These are phyloP conservation scores for Hymenoscyphus linearis DNA, from an alignment of 2,329 filamentous ascomycete genomes.

Conservation along the genomic window DNA sequence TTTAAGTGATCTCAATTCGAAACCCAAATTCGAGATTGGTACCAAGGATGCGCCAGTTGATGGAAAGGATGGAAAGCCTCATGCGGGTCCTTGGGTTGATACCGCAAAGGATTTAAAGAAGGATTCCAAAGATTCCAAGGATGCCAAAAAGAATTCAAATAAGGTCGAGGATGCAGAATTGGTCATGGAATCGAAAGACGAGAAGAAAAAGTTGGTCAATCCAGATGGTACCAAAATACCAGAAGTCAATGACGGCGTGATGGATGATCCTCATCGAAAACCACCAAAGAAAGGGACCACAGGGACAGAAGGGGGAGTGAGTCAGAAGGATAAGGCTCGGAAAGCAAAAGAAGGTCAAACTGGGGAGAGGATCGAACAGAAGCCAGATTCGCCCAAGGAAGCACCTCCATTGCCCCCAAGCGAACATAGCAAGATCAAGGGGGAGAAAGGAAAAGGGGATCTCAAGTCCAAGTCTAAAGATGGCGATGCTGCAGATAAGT, in stretches of 20 bases:
- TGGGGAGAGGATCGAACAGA: conserved; percentile 63
- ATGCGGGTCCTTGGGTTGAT: conserved; percentile 75
- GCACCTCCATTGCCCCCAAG: conserved; percentile 75
- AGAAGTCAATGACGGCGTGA: conserved; percentile 71
- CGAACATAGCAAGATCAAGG: conserved; percentile 62
- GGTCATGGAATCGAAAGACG: conserved; percentile 38
- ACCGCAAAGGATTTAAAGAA: conserved; percentile 43
- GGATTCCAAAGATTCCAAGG: conserved; percentile 52
- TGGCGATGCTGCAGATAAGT: conserved; percentile 33
- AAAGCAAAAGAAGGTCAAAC: conserved; percentile 62
- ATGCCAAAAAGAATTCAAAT: conserved; percentile 40
- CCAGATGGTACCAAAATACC: conserved; percentile 58
- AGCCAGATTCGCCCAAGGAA: conserved; percentile 79
- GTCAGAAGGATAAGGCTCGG: conserved; percentile 74
- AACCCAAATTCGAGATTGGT: conserved; percentile 36
- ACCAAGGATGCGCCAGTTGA: conserved; percentile 85
- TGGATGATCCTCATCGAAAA: conserved; percentile 78
- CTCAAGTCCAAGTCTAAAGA: conserved; percentile 27
- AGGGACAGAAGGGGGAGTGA: conserved; percentile 84
- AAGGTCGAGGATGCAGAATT: conserved; percentile 32
- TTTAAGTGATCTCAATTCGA: conserved; percentile 27
- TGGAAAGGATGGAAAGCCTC: conserved; percentile 88
- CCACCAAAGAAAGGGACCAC: conserved; percentile 79
- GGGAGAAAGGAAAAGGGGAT: conserved; percentile 30
- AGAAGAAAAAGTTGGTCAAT: conserved; percentile 44